Conservation (phyloP, 75 land plant genomes). For the Larix kaempferi region DNA sequence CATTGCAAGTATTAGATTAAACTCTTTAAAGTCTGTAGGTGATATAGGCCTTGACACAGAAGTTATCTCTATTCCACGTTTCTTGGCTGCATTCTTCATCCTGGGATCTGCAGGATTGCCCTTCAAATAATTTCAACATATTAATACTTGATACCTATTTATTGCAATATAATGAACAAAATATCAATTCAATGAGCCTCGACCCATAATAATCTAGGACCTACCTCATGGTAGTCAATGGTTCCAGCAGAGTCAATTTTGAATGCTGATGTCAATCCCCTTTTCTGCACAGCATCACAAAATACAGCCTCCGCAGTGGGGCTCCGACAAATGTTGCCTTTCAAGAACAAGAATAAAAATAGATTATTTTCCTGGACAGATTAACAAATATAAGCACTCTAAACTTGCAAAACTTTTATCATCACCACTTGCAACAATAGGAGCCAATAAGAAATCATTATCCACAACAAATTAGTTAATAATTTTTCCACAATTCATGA, state of each 20-base stretch:
- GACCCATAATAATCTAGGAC: conserved; percentile 1
- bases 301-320: conserved; percentile 99
- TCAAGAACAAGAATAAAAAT: neutral
- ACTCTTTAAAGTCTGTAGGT: conserved; percentile 89
- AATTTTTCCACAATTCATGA: neutral
- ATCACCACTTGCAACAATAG: no score
- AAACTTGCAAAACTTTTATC: no score
- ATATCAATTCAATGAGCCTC: conserved; percentile 1
- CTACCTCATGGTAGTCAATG: conserved; percentile 92
- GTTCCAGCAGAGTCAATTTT: conserved; percentile 98
- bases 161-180: neutral
- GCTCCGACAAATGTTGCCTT: conserved; percentile 94
- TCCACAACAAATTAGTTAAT: no score
- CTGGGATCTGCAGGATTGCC: conserved; percentile 91
- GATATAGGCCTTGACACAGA: conserved; percentile 93
- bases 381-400: no score
- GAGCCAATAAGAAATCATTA: no score
- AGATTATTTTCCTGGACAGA: neutral
- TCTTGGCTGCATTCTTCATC: conserved; percentile 87
- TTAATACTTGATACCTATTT: neutral
- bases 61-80: conserved; percentile 84
- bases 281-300: conserved; percentile 60
- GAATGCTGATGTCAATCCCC: conserved; percentile 57
- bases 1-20: conserved; percentile 98
- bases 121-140: conserved; percentile 25